These are phyloP conservation scores for Ogataea methylovora DNA, from an alignment of 805 yeast genomes.

Conservation along the genomic window DNA sequence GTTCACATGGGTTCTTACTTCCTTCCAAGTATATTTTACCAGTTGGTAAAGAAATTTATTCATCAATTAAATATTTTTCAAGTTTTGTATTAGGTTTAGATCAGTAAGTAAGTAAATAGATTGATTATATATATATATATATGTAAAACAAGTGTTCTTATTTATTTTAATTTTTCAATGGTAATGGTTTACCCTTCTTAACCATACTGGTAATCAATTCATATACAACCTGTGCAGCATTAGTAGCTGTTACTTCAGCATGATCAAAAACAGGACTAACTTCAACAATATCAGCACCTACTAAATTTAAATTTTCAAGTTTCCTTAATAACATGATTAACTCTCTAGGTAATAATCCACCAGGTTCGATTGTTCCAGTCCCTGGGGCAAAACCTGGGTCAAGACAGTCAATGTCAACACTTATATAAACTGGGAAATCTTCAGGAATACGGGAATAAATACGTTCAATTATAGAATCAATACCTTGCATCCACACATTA, in stretches of 20 bases:
- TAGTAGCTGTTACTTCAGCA: constrained; percentile 59
- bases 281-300: constrained; percentile 52
- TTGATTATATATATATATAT: background rate
- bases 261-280: constrained; percentile 59
- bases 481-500: constrained; percentile 63
- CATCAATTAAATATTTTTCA: constrained; percentile 62
- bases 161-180: constrained; percentile 2
- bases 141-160: background rate
- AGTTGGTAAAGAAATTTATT: constrained; percentile 68
- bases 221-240: constrained; percentile 64
- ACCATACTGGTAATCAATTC: constrained; percentile 74
- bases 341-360: constrained; percentile 52
- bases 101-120: constrained; percentile 1
- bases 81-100: constrained; percentile 33
- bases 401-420: constrained; percentile 67
- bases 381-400: constrained; percentile 55
- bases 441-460: constrained; percentile 49
- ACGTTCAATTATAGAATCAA: constrained; percentile 36
- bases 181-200: constrained; percentile 31
- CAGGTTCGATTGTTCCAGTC: constrained; percentile 54
- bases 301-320: constrained; percentile 36
- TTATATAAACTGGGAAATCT: constrained; percentile 64
- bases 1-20: constrained; percentile 73
- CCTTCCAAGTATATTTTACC: constrained; percentile 66
- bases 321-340: constrained; percentile 39